Base-by-base conservation (phyloP, 108 stramenopile species). In the Nitzschia palea region DNA sequence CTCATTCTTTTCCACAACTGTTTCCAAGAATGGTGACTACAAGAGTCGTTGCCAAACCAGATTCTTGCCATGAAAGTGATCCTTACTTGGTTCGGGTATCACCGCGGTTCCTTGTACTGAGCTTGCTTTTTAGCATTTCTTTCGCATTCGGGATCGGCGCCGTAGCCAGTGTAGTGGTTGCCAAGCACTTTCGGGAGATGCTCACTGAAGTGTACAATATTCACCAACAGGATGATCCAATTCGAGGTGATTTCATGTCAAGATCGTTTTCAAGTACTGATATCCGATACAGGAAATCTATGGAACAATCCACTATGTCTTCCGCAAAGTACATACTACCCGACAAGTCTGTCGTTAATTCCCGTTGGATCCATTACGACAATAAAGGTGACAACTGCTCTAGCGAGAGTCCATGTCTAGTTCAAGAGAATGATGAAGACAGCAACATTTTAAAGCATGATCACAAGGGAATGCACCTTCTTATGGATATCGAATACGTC, bases 401-500 rank as follows among this genome's bases (percentile, higher is more conserved):
- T 22, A 51, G n/a, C n/a, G 50, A 10, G 23, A 22, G 50, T n/a
- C 6, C 5, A 20, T 5, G 6, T 51, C 50, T 22, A 51, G 50
- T 22, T 5, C n/a, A n/a, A n/a, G 45, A 32, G n/a, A 23, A 31
- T 18, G 44, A 62, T 9, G 36, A 40, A 18, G 51, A 63, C 8
- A 73, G 76, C 4, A 62, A 79, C 14, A 74, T 82, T 23, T 76
- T 55, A 40, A 40, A 52, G n/a, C 86, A 91, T 65, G 29, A 75
- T 3, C 91, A 86, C 12, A 78, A 82, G 23, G 91, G 91, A 44
- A 87, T 90, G 62, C 92, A 94, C 66, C 55, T 89, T 29, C 48
- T 88, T 45, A 71, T 94, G 42, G 93, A 94, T 57, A 86, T 94
- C 42, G 81, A 86, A 57, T 67, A 87, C 68, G 83, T 90, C n/a